Percentiles rank a stretch among this genome's conserved stretches.
phyloP scores from a whole-genome alignment of 2,329 filamentous ascomycete species.

The Zalaria obscura region DNA sequence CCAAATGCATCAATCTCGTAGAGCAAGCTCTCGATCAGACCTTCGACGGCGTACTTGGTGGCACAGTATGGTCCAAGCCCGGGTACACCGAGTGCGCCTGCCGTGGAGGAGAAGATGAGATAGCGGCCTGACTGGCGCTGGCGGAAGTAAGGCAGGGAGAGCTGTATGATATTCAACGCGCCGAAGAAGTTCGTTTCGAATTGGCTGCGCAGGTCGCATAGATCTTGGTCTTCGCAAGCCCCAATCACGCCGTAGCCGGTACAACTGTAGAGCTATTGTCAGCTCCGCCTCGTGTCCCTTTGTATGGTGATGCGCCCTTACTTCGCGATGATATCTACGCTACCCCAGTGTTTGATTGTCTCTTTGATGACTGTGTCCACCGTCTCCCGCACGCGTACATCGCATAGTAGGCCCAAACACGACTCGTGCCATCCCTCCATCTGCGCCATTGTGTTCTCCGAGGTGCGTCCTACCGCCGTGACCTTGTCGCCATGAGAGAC shows the following conservation, averaged over 20 bases:
- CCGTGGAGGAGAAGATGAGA: constrained; percentile 86
- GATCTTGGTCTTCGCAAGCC: constrained; percentile 91
- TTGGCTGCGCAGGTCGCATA: constrained; percentile 85
- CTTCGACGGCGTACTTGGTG: constrained; percentile 93
- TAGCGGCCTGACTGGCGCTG: constrained; percentile 50
- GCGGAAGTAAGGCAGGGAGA: constrained; percentile 77
- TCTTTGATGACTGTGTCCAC: constrained; percentile 57
- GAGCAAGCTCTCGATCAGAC: constrained; percentile 87
- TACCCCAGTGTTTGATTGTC: constrained; percentile 56
- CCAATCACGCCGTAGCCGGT: constrained; percentile 93
- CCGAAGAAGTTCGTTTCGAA: constrained; percentile 98
- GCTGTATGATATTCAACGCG: constrained; percentile 81
- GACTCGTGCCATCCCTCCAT: constrained; percentile 60
- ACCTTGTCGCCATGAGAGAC: constrained; percentile 72
- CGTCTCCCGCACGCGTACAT: constrained; percentile 70
- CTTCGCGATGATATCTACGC: constrained; percentile 81
- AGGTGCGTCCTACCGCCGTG: constrained; percentile 68
- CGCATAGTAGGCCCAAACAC: constrained; percentile 72
- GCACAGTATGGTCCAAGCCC: constrained; percentile 90
- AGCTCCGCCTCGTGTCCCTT: neutral
- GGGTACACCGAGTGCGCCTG: constrained; percentile 83
- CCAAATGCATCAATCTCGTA: constrained; percentile 90
- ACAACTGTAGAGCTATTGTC: constrained; percentile 33
- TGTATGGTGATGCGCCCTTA: constrained; percentile 10
- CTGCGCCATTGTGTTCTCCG: constrained; percentile 58